Percentiles rank a stretch among this genome's conserved stretches.
These are phyloP conservation scores for Syzygium syzygioides DNA, from an alignment of 441 rosid species.

Conservation along the genomic window DNA sequence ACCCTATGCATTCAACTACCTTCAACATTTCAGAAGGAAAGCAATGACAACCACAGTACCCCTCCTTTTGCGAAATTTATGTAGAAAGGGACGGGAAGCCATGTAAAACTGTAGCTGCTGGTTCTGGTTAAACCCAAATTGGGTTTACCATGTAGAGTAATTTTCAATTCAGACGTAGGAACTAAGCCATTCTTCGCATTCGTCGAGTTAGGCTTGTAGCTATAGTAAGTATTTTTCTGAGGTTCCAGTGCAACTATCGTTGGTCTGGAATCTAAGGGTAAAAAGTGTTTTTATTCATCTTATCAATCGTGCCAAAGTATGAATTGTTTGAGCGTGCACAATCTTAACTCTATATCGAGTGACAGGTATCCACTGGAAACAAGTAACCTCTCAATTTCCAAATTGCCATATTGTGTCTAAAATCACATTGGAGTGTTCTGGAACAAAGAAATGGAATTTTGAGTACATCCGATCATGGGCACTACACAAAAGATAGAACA, in stretches of 20 bases:
- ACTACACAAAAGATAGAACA: background rate
- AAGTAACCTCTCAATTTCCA: background rate
- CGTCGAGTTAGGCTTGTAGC: background rate
- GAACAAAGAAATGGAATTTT: background rate
- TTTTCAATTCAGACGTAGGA: background rate
- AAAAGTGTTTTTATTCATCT: background rate
- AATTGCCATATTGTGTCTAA: background rate
- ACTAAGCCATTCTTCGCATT: background rate
- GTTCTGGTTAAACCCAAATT: background rate
- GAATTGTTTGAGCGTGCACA: background rate
- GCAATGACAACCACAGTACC: background rate
- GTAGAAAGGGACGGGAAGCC: background rate
- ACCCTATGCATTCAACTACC: too few species aligned
- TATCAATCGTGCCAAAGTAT: background rate
- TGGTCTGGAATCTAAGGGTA: background rate
- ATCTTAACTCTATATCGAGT: background rate
- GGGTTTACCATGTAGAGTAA: slow-evolving; percentile 1
- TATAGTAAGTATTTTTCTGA: background rate
- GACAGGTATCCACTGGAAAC: background rate
- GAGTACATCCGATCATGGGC: background rate
- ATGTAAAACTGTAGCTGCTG: background rate
- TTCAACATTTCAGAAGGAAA: background rate
- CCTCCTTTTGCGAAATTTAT: background rate
- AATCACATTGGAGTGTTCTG: background rate
- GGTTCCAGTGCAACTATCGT: background rate